Conservation (phyloP, 2,329 filamentous ascomycete genomes). For the Aspergillus eucalypticola region DNA sequence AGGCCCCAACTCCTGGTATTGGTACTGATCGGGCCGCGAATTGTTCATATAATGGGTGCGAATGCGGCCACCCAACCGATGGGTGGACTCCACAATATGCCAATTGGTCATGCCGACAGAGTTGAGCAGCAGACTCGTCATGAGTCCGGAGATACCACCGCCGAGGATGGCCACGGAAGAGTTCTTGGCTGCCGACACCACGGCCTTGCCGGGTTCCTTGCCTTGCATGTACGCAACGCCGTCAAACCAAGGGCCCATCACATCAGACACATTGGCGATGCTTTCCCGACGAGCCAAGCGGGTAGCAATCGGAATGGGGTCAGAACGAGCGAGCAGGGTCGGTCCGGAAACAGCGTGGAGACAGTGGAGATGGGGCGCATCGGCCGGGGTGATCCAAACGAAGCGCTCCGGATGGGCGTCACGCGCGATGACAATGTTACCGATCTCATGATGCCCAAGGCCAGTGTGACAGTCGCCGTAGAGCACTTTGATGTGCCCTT, state of each 20-base stretch:
- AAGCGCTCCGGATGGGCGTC: constrained; percentile 47
- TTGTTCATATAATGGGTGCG: constrained; percentile 47
- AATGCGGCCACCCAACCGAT: constrained; percentile 47
- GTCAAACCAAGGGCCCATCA: constrained; percentile 45
- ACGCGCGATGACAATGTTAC: constrained; percentile 41
- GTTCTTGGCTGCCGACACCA: constrained; percentile 34
- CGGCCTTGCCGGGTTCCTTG: constrained; percentile 27
- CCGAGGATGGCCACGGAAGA: constrained; percentile 40
- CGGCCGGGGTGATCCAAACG: constrained; percentile 38
- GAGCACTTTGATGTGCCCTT: constrained; percentile 47
- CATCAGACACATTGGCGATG: constrained; percentile 38
- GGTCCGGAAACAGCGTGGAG: constrained; percentile 37
- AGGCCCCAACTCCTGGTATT: constrained; percentile 47
- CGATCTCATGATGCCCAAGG: constrained; percentile 49
- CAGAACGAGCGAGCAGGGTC: not conserved
- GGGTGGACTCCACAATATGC: constrained; percentile 48
- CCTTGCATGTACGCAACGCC: constrained; percentile 40
- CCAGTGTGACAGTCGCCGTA: constrained; percentile 48
- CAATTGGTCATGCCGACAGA: constrained; percentile 49
- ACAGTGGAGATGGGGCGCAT: constrained; percentile 33
- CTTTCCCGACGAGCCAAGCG: constrained; percentile 24
- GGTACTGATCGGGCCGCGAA: constrained; percentile 36
- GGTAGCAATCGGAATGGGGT: constrained; percentile 21
- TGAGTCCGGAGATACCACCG: constrained; percentile 38
- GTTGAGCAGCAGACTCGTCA: constrained; percentile 46